These are phyloP conservation scores for Durusdinium trenchii DNA, from an alignment of 73 alveolate genomes.

Conservation along the genomic window DNA sequence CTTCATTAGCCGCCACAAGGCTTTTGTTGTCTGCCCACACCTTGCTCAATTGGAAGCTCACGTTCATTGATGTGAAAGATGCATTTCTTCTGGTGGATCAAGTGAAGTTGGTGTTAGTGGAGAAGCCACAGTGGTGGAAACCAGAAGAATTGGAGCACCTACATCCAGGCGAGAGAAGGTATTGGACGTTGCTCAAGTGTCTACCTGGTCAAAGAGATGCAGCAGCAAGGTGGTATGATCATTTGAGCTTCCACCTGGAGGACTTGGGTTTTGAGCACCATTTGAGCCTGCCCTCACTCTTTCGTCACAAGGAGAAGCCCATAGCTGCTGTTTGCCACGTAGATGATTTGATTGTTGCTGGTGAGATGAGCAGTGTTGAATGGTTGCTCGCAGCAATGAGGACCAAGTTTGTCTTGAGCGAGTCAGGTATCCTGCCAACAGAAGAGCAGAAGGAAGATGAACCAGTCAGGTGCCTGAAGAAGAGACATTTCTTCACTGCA, in stretches of 20 bases:
- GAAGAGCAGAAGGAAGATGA: background rate
- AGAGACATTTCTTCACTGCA: background rate
- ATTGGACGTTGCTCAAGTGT: background rate
- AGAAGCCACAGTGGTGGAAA: background rate
- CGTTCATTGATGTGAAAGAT: background rate
- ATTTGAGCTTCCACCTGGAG: background rate
- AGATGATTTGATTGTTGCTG: background rate
- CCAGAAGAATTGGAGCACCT: background rate
- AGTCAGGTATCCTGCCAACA: background rate
- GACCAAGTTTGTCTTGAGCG: background rate
- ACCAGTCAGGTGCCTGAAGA: background rate
- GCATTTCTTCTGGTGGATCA: background rate
- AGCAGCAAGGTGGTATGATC: background rate
- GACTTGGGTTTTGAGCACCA: background rate
- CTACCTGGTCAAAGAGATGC: slow-evolving; percentile 4
- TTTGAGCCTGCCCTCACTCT: background rate
- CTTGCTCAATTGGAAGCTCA: too few relatives aligned
- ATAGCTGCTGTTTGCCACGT: background rate
- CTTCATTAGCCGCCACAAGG: background rate
- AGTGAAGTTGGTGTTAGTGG: background rate
- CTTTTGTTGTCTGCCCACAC: background rate
- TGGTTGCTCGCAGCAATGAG: background rate
- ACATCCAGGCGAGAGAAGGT: background rate
- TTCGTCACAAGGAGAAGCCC: background rate
- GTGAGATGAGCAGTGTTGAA: background rate